Conservation (phyloP, 1,284 basidiomycete species). For the Malassezia yamatoensis region DNA sequence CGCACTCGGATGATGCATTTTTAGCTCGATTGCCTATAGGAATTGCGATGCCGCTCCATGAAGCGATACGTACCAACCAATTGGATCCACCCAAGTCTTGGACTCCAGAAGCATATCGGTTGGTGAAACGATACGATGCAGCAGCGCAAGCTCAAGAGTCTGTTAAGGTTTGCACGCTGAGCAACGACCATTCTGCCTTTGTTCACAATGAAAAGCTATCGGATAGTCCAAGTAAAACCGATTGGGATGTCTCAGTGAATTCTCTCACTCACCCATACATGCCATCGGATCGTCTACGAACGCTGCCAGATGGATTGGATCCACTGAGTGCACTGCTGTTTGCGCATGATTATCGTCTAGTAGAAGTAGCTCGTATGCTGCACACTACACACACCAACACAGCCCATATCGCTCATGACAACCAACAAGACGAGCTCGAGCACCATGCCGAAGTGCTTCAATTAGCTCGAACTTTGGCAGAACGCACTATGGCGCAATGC, state of each 20-base stretch:
- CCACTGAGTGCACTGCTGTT: conserved; percentile 39
- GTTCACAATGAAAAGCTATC: conserved; percentile 8
- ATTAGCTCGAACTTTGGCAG: conserved; percentile 16
- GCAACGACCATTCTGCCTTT: background rate
- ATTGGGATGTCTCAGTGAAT: too few species aligned
- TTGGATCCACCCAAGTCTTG: conserved; percentile 64
- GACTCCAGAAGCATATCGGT: conserved; percentile 61
- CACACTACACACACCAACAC: conserved; percentile 24
- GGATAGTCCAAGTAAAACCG: conserved; percentile 1
- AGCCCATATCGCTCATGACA: conserved; percentile 25
- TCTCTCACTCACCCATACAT: too few species aligned
- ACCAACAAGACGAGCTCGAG: conserved; percentile 25
- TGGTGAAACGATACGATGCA: conserved; percentile 71
- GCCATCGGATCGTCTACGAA: conserved; percentile 2
- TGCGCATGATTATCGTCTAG: conserved; percentile 32
- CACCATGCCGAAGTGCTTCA: conserved; percentile 17
- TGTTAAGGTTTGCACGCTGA: too few species aligned
- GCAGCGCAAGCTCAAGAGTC: conserved; percentile 26
- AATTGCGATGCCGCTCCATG: conserved; percentile 66
- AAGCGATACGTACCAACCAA: conserved; percentile 71
- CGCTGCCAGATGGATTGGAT: conserved; percentile 27
- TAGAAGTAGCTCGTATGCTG: conserved; percentile 40
- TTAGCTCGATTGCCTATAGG: conserved; percentile 58
- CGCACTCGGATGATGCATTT: conserved; percentile 53
- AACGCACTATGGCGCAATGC: conserved; percentile 37